phyloP scores from a whole-genome alignment of 768 basidiomycete genomes.

The Termitomyces sp. region DNA sequence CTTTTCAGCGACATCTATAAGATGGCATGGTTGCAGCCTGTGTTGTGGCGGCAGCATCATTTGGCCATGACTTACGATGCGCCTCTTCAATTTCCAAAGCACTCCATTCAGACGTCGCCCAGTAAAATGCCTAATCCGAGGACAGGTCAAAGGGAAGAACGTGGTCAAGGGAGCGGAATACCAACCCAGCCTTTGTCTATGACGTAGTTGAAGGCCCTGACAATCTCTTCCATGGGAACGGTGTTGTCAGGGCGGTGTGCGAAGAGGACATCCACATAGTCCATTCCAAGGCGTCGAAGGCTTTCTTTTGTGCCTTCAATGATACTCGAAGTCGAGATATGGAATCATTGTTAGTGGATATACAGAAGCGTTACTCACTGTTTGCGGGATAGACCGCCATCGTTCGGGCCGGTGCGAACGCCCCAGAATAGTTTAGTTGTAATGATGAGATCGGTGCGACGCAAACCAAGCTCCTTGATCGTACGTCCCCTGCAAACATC shows the following conservation, averaged over 20 bases:
- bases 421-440: slow-evolving; percentile 85
- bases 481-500: slow-evolving; percentile 52
- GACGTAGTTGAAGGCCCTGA: slow-evolving; percentile 77
- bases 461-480: slow-evolving; percentile 66
- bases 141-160: not conserved
- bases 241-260: slow-evolving; percentile 65
- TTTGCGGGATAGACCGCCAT: slow-evolving; percentile 51
- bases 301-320: slow-evolving; percentile 71
- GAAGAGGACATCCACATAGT: slow-evolving; percentile 72
- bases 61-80: slow-evolving; percentile 29
- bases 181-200: slow-evolving; percentile 68
- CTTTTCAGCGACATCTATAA: slow-evolving; percentile 59
- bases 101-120: slow-evolving; percentile 73
- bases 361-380: slow-evolving; percentile 38
- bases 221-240: slow-evolving; percentile 72
- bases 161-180: not conserved
- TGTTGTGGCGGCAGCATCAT: not conserved
- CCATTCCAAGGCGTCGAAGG: slow-evolving; percentile 64
- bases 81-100: slow-evolving; percentile 60
- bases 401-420: slow-evolving; percentile 52
- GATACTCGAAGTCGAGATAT: slow-evolving; percentile 37
- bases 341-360: not conserved
- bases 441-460: slow-evolving; percentile 65
- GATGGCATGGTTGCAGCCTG: not conserved
- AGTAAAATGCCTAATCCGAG: slow-evolving; percentile 52